Conservation (phyloP, 2,329 filamentous ascomycete species). For the Helminthosporium solani region DNA sequence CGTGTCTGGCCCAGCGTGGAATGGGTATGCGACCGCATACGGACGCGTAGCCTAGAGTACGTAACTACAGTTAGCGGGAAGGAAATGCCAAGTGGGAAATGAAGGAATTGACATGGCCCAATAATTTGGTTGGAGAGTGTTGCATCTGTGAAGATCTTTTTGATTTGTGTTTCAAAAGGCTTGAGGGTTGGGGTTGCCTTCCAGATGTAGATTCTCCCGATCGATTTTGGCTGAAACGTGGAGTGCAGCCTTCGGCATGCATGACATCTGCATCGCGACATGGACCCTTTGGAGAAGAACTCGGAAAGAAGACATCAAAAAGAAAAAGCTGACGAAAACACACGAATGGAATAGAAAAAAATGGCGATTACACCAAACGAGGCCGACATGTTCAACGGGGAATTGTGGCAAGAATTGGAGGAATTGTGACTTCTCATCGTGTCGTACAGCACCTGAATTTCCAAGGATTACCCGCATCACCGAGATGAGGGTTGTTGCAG, state of each 20-base stretch:
- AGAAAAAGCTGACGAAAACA: neutral
- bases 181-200: constrained; percentile 7
- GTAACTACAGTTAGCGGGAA: constrained; percentile 1
- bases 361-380: too few species aligned
- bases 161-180: constrained; percentile 13
- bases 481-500: constrained; percentile 3
- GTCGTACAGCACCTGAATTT: neutral
- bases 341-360: too few species aligned
- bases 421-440: neutral
- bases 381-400: too few species aligned
- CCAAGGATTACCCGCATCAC: neutral
- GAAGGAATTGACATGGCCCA: neutral
- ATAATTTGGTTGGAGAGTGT: neutral
- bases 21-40: too few species aligned
- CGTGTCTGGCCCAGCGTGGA: too few species aligned
- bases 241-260: constrained; percentile 1
- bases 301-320: neutral
- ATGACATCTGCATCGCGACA: neutral
- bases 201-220: constrained; percentile 2
- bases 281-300: neutral
- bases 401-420: neutral
- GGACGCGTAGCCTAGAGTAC: constrained; percentile 14
- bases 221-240: constrained; percentile 16
- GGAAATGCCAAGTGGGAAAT: constrained; percentile 3
- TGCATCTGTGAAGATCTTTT: constrained; percentile 9